Percentiles rank a stretch among this genome's conserved stretches.
Evolutionary conservation across 306 rosid genomes (phyloP).

Genomic region (Trichosanthes cucumerina): DNA sequence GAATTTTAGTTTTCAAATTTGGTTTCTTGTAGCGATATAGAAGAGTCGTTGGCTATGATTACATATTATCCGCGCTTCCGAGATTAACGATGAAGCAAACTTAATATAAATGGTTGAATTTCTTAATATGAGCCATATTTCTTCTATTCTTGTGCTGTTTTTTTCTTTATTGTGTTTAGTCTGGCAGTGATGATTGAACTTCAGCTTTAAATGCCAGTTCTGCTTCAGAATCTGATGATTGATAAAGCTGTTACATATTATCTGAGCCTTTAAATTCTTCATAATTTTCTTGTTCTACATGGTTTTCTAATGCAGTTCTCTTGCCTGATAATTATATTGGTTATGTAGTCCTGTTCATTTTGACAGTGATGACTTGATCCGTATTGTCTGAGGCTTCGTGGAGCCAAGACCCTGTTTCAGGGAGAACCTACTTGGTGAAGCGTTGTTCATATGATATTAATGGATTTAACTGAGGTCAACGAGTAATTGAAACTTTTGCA

Average conservation of each 20-base stretch:
- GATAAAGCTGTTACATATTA: conserved; percentile 52
- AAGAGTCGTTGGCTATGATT: not conserved
- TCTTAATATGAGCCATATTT: conserved; percentile 61
- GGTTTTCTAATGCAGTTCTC: fast-evolving
- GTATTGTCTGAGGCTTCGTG: conserved; percentile 35
- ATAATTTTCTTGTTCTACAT: fast-evolving
- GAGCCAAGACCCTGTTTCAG: conserved; percentile 54
- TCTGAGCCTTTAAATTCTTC: conserved; percentile 41
- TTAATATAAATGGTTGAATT: conserved; percentile 41
- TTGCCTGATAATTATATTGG: not conserved
- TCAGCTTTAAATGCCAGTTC: conserved; percentile 96
- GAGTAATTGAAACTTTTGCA: not conserved
- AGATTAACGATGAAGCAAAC: conserved; percentile 35
- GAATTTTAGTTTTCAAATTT: conserved; percentile 26
- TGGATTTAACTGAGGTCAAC: conserved; percentile 36
- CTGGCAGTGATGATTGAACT: conserved; percentile 45
- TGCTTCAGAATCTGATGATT: conserved; percentile 82
- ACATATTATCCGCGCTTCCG: conserved; percentile 8
- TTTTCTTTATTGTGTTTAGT: fast-evolving
- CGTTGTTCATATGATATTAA: conserved; percentile 29
- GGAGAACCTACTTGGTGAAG: conserved; percentile 79
- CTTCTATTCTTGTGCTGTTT: not conserved
- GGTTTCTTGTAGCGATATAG: no score
- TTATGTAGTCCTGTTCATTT: not conserved
- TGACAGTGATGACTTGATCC: not conserved